phyloP scores from a whole-genome alignment of 2,329 filamentous ascomycete species.

The Xylaria sp. region DNA sequence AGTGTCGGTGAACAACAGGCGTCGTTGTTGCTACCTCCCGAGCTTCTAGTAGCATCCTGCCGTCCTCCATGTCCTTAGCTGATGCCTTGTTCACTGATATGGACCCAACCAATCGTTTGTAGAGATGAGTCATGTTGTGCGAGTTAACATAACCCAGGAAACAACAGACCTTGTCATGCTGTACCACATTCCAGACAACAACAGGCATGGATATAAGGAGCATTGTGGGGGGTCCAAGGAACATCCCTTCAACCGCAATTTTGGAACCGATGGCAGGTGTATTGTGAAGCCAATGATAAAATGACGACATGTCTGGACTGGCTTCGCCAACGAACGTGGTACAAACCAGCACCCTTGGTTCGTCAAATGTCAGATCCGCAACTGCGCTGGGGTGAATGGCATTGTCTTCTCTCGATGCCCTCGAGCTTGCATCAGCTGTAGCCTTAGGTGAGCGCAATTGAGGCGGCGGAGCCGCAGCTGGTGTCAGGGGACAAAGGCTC shows the following conservation, averaged over 20 bases:
- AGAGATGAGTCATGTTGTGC: conserved; percentile 73
- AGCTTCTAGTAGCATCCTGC: conserved; percentile 66
- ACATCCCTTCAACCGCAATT: conserved; percentile 74
- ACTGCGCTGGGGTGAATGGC: conserved; percentile 61
- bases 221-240: conserved; percentile 73
- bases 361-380: conserved; percentile 69
- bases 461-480: conserved; percentile 46
- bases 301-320: conserved; percentile 73
- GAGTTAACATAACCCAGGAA: conserved; percentile 74
- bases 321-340: conserved; percentile 75
- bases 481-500: conserved; percentile 61
- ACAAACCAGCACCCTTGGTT: conserved; percentile 71
- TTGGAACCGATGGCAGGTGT: conserved; percentile 66
- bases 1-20: conserved; percentile 48
- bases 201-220: conserved; percentile 74
- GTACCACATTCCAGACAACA: conserved; percentile 71
- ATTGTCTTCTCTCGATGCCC: conserved; percentile 52
- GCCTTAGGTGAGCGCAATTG: conserved; percentile 49
- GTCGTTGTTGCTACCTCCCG: conserved; percentile 58
- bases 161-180: conserved; percentile 74
- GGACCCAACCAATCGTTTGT: conserved; percentile 66
- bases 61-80: conserved; percentile 66
- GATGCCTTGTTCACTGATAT: conserved; percentile 58
- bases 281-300: conserved; percentile 73
- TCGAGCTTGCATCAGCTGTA: conserved; percentile 47